These are phyloP conservation scores for Xylariaceae sp. DNA, from an alignment of 2,329 filamentous ascomycete species.

Conservation along the genomic window DNA sequence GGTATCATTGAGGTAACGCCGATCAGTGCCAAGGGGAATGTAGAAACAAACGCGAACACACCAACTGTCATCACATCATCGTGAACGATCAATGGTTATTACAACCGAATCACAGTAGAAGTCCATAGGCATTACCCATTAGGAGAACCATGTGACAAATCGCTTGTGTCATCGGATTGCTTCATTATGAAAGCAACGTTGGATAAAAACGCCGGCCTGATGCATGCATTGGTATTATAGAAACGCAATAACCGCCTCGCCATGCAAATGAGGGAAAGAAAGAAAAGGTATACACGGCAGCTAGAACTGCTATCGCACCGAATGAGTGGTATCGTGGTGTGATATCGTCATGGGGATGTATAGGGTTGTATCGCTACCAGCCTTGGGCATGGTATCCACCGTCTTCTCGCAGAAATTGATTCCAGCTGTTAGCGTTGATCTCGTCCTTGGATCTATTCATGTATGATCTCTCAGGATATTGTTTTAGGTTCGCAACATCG, in stretches of 20 bases:
- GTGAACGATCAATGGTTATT: slow-evolving; percentile 24
- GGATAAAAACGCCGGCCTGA: slow-evolving; percentile 41
- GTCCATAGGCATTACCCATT: slow-evolving; percentile 18
- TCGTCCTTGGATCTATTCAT: slow-evolving; percentile 64
- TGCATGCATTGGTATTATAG: slow-evolving; percentile 44
- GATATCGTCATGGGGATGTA: slow-evolving; percentile 7
- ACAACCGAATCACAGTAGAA: slow-evolving; percentile 24
- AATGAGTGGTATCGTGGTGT: slow-evolving; percentile 25
- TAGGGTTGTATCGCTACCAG: slow-evolving; percentile 63
- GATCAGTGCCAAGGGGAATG: slow-evolving; percentile 35
- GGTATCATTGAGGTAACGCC: slow-evolving; percentile 45
- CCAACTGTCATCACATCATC: slow-evolving; percentile 23
- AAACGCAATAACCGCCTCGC: slow-evolving; percentile 40
- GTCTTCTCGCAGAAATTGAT: slow-evolving; percentile 85
- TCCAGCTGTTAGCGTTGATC: slow-evolving; percentile 76
- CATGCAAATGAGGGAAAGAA: slow-evolving; percentile 40
- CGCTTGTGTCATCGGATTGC: slow-evolving; percentile 35
- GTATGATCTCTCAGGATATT: slow-evolving; percentile 73
- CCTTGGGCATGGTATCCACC: slow-evolving; percentile 85
- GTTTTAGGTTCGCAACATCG: slow-evolving; percentile 85
- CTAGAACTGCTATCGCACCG: slow-evolving; percentile 26
- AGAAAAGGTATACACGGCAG: slow-evolving; percentile 39
- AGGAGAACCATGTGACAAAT: slow-evolving; percentile 28
- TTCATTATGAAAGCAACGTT: slow-evolving; percentile 38
- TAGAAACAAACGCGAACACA: slow-evolving; percentile 30